Percentiles rank a stretch among this genome's conserved stretches.
Evolutionary conservation across 2,329 filamentous ascomycete species (phyloP).

Genomic region (Aspergillus sp.): DNA sequence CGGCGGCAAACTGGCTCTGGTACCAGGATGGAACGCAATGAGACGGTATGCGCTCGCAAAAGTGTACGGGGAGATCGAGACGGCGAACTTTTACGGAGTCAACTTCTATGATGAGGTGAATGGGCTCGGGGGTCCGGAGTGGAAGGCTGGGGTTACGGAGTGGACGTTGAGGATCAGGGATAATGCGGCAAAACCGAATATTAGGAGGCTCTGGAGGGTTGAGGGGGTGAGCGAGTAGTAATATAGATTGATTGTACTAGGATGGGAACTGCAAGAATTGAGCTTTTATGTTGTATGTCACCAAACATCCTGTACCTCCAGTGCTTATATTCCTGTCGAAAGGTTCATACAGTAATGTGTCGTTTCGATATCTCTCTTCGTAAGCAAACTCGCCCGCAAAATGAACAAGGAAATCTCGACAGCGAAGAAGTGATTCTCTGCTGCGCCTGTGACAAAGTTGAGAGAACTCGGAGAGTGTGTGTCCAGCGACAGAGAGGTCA

Average conservation of each 20-base stretch:
- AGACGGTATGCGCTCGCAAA: background rate
- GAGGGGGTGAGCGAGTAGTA: background rate
- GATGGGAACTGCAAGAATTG: too few species aligned
- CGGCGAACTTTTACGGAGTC: background rate
- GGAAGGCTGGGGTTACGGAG: background rate
- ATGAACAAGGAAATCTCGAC: too few species aligned
- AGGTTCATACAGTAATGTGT: too few species aligned
- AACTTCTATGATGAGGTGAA: background rate
- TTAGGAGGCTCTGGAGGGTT: background rate
- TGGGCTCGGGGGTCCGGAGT: background rate
- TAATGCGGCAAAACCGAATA: background rate
- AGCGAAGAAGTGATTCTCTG: too few species aligned
- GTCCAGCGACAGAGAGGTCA: too few species aligned
- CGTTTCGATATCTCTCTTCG: too few species aligned
- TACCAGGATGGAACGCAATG: background rate
- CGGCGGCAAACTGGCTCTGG: background rate
- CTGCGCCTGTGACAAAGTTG: too few species aligned
- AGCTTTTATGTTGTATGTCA: too few species aligned
- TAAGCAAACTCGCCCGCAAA: too few species aligned
- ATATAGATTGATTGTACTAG: background rate
- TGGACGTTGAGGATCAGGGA: background rate
- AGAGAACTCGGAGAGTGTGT: too few species aligned
- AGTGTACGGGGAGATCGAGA: background rate
- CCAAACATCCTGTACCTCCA: too few species aligned
- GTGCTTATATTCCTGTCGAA: too few species aligned